Percentiles rank a stretch among this genome's conserved stretches.
These are phyloP conservation scores for Glycine tomentella DNA, from an alignment of 306 rosid species.

Conservation along the genomic window DNA sequence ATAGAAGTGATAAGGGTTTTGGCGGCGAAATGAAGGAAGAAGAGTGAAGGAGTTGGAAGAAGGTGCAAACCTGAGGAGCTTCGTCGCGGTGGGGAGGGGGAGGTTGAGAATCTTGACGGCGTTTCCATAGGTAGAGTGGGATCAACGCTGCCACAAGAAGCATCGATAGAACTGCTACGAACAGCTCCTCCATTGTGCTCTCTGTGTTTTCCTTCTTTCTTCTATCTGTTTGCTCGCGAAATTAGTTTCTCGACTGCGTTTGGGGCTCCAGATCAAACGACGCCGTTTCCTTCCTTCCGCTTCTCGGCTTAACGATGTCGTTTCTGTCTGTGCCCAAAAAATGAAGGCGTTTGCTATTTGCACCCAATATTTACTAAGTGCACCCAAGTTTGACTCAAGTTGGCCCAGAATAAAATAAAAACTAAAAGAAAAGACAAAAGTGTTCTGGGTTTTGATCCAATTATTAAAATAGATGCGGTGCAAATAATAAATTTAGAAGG, in stretches of 20 bases:
- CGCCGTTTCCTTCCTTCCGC: not conserved
- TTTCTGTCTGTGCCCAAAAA: too few relatives aligned
- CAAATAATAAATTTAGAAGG: not conserved
- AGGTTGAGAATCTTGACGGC: constrained; percentile 67
- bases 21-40: too few relatives aligned
- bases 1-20: too few relatives aligned
- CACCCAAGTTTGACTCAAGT: not conserved
- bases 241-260: not conserved
- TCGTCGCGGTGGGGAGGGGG: constrained; percentile 57
- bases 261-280: not conserved
- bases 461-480: not conserved
- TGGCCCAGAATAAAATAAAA: not conserved
- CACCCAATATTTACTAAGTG: too few relatives aligned
- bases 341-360: too few relatives aligned
- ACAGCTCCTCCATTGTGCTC: constrained; percentile 72
- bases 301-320: too few relatives aligned
- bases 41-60: constrained; percentile 11
- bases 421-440: too few relatives aligned
- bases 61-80: constrained; percentile 71
- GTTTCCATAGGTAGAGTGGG: constrained; percentile 89
- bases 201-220: not conserved
- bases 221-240: not conserved
- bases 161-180: constrained; percentile 66
- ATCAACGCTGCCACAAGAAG: constrained; percentile 66
- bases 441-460: not conserved